These are phyloP conservation scores for Mesembryanthemum crystallinum DNA, from an alignment of 148 eudicot species.

Conservation along the genomic window DNA sequence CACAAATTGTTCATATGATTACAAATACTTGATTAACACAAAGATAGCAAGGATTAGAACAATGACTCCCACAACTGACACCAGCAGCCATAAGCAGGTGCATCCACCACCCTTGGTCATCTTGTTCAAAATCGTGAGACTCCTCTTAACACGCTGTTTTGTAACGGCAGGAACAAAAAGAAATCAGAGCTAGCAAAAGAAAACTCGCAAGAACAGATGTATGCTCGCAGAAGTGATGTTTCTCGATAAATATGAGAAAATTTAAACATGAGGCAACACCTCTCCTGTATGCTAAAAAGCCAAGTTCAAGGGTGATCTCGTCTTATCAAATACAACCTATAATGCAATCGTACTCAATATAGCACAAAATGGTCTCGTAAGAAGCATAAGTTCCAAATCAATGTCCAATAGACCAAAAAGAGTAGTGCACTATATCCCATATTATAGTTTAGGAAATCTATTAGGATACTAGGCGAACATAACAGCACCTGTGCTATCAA, in stretches of 20 bases:
- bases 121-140: constrained; percentile 57
- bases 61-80: constrained; percentile 58
- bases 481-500: not conserved
- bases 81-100: constrained; percentile 56
- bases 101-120: constrained; percentile 73
- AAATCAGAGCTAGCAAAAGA: not conserved
- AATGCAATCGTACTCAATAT: too few species aligned
- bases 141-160: constrained; percentile 26
- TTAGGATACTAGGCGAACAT: not conserved
- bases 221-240: not conserved
- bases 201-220: not conserved
- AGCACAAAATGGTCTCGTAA: not conserved
- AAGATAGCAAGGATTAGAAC: constrained; percentile 36
- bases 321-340: not conserved
- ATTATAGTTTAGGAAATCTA: not conserved
- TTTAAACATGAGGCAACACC: too few species aligned
- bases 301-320: not conserved
- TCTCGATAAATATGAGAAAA: too few species aligned
- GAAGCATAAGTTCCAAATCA: not conserved
- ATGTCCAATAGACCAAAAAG: not conserved
- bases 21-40: constrained; percentile 35
- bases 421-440: not conserved
- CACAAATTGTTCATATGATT: constrained; percentile 9
- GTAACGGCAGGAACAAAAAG: not conserved
- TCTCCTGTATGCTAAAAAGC: too few species aligned